A percentile compares a stretch with the other conserved stretches of the same genome.
phyloP scores from a whole-genome alignment of 2,329 filamentous ascomycete genomes.

The Trichoderma polysporum region DNA sequence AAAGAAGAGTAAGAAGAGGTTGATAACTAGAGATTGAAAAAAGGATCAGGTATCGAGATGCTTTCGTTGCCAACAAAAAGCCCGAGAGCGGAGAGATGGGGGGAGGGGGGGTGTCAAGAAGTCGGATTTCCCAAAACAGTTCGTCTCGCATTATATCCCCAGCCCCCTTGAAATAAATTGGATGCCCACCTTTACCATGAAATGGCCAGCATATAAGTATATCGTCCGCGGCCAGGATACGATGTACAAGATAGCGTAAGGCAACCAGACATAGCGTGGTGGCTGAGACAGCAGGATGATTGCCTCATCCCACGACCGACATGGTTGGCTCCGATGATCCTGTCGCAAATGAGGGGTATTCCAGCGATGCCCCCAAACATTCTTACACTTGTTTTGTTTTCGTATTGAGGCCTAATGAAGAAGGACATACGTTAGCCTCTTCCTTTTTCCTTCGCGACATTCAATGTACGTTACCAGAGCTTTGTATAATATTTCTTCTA shows the following conservation, averaged over 20 bases:
- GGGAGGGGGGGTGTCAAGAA: background rate
- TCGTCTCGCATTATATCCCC: background rate
- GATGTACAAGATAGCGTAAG: background rate
- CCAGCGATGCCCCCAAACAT: background rate
- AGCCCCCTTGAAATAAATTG: background rate
- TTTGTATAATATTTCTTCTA: background rate
- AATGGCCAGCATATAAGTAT: background rate
- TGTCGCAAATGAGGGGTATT: conserved; percentile 11
- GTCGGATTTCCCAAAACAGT: conserved; percentile 1
- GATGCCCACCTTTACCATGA: background rate
- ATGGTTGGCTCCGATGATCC: background rate
- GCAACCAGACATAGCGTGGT: conserved; percentile 7
- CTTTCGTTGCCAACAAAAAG: background rate
- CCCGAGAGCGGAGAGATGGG: background rate
- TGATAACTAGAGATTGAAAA: background rate
- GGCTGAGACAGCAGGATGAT: conserved; percentile 6
- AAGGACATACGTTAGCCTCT: background rate
- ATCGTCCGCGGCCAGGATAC: background rate
- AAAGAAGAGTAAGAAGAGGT: background rate
- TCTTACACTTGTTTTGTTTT: background rate
- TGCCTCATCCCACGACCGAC: background rate
- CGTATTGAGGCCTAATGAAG: background rate
- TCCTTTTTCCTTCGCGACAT: background rate
- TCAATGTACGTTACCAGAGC: background rate
- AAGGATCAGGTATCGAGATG: background rate